Conservation (phyloP, 2,329 filamentous ascomycete genomes). For the Polychaeton citri region DNA sequence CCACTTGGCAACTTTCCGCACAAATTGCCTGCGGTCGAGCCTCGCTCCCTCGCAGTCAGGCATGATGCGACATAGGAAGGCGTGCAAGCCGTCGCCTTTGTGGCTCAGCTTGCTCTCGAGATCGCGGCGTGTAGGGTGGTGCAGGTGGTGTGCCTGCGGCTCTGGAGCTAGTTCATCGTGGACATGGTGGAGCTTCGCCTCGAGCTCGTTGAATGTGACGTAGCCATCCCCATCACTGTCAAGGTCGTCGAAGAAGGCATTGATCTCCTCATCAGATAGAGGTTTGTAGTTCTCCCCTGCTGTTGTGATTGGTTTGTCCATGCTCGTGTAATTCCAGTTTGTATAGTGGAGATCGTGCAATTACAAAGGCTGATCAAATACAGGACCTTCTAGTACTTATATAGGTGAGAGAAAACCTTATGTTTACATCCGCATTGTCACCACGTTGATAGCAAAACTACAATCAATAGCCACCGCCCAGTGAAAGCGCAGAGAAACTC, state of each 20-base stretch:
- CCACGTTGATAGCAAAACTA: too few relatives aligned
- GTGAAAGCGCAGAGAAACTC: too few relatives aligned
- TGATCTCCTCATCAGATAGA: slow-evolving; percentile 37
- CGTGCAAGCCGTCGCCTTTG: slow-evolving; percentile 29
- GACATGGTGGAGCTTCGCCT: slow-evolving; percentile 40
- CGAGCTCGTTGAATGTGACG: slow-evolving; percentile 40
- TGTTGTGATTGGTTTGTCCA: slow-evolving; percentile 2
- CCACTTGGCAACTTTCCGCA: slow-evolving; percentile 45
- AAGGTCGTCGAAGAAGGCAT: slow-evolving; percentile 39
- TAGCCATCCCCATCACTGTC: slow-evolving; percentile 39
- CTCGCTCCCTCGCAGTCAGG: slow-evolving; percentile 20
- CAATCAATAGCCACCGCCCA: too few relatives aligned
- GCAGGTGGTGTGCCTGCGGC: slow-evolving; percentile 32
- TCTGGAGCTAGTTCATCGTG: slow-evolving; percentile 38
- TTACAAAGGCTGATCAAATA: too few relatives aligned
- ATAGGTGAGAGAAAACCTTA: too few relatives aligned
- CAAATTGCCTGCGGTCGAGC: slow-evolving; percentile 37
- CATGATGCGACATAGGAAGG: slow-evolving; percentile 40
- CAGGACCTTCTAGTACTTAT: too few relatives aligned
- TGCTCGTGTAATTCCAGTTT: too few relatives aligned
- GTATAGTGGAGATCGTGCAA: too few relatives aligned
- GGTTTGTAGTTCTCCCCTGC: slow-evolving; percentile 5
- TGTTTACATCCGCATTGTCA: too few relatives aligned
- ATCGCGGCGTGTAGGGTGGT: slow-evolving; percentile 19
- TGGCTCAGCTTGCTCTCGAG: slow-evolving; percentile 15